Percentiles rank a stretch among this genome's conserved stretches.
Conservation (phyloP, 306 rosid species). For the Prosopis cineraria region DNA sequence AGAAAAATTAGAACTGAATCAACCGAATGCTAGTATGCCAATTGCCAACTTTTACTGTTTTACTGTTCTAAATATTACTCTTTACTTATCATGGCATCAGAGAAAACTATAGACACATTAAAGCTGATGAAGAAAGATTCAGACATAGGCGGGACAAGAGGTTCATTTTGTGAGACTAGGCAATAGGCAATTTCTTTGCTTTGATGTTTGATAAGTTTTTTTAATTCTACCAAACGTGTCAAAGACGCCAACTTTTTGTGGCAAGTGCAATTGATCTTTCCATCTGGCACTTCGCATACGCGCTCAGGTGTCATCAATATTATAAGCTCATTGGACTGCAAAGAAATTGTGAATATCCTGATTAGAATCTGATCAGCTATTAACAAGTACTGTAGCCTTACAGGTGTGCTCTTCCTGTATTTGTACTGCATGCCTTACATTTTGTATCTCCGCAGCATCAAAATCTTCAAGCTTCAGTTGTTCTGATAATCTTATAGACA, state of each 20-base stretch:
- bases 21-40: too few relatives aligned
- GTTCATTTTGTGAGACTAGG: background rate
- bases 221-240: background rate
- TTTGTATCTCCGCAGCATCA: background rate
- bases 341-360: slow-evolving; percentile 2
- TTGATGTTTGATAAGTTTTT: background rate
- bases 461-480: too few relatives aligned
- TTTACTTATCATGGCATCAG: background rate
- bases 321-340: background rate
- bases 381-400: background rate
- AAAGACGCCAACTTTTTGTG: background rate
- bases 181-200: background rate
- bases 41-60: background rate
- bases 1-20: too few relatives aligned
- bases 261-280: background rate
- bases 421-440: background rate
- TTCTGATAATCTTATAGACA: too few relatives aligned
- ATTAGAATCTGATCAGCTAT: background rate
- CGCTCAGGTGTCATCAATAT: too few relatives aligned
- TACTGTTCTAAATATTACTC: background rate
- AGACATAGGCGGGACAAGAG: background rate
- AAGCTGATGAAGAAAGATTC: background rate
- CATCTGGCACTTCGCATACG: background rate
- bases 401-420: slow-evolving; percentile 12
- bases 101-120: background rate